Conservation (phyloP, 2,329 filamentous ascomycete genomes). For the Aspergillus ochraceus region DNA sequence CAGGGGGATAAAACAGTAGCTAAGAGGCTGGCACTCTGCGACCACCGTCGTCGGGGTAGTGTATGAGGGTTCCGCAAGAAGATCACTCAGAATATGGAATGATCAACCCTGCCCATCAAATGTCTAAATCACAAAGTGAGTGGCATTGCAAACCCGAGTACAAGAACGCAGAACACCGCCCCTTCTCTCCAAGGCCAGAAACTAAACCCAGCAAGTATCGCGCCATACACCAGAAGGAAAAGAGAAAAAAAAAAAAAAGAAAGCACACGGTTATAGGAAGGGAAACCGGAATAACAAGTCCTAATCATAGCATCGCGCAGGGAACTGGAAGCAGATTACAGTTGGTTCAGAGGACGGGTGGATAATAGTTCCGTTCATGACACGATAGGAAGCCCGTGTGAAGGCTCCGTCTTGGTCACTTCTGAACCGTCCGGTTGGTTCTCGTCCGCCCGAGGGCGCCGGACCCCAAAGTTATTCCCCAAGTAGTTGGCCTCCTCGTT, state of each 20-base stretch:
- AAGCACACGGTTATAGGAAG: neutral
- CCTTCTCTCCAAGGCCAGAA: conserved; percentile 14
- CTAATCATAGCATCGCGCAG: neutral
- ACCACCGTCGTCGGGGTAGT: neutral
- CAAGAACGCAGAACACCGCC: conserved; percentile 20
- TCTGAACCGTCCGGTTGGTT: conserved; percentile 25
- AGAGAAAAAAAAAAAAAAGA: conserved; percentile 1
- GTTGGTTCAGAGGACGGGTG: neutral
- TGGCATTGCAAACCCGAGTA: conserved; percentile 7
- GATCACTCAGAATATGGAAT: neutral
- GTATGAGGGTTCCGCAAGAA: neutral
- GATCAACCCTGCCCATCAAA: neutral
- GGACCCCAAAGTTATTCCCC: conserved; percentile 31
- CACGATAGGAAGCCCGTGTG: conserved; percentile 29
- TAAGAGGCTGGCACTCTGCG: neutral
- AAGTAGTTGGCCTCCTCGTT: conserved; percentile 39
- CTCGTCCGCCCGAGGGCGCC: conserved; percentile 34
- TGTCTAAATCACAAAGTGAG: neutral
- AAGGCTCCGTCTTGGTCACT: conserved; percentile 28
- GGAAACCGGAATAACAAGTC: neutral
- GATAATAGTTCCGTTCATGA: conserved; percentile 12
- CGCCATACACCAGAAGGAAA: conserved; percentile 20
- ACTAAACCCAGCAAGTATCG: conserved; percentile 15
- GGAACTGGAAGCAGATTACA: conserved; percentile 1
- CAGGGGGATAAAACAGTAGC: neutral